Conservation (phyloP, 2,329 filamentous ascomycete genomes). For the Ophiocordyceps camponoti-saundersi region DNA sequence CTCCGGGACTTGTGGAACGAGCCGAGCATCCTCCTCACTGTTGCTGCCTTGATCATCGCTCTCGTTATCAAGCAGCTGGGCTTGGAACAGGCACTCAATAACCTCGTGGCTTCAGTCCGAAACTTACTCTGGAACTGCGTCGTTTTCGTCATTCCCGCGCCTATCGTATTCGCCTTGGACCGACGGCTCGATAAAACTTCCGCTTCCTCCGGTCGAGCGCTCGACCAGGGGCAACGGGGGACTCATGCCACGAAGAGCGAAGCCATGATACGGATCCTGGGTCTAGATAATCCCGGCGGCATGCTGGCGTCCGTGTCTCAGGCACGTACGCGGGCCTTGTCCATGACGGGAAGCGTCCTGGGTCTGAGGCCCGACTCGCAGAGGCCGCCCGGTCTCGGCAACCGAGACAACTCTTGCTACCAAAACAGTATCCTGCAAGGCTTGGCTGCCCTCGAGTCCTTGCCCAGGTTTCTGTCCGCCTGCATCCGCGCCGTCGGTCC, state of each 20-base stretch:
- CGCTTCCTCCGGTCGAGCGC: conserved; percentile 15
- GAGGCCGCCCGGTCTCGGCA: conserved; percentile 56
- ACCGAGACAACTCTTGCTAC: conserved; percentile 92
- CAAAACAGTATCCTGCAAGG: conserved; percentile 91
- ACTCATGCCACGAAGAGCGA: conserved; percentile 45
- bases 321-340: conserved; percentile 38
- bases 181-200: conserved; percentile 32
- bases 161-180: conserved; percentile 39
- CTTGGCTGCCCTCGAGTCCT: conserved; percentile 55
- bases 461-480: conserved; percentile 47
- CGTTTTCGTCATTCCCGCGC: conserved; percentile 37
- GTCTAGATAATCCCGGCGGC: conserved; percentile 33
- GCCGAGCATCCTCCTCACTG: conserved; percentile 17
- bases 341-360: conserved; percentile 28
- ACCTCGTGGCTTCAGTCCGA: conserved; percentile 9
- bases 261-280: conserved; percentile 44
- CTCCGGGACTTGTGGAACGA: conserved; percentile 16
- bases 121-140: conserved; percentile 43
- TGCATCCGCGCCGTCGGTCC: conserved; percentile 16
- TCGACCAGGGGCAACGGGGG: conserved; percentile 18
- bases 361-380: conserved; percentile 21
- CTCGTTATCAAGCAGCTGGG: conserved; percentile 17
- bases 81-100: conserved; percentile 13
- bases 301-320: conserved; percentile 40
- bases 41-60: conserved; percentile 14